phyloP scores from a whole-genome alignment of 345 rosid species.

The Rhodamnia argentea region DNA sequence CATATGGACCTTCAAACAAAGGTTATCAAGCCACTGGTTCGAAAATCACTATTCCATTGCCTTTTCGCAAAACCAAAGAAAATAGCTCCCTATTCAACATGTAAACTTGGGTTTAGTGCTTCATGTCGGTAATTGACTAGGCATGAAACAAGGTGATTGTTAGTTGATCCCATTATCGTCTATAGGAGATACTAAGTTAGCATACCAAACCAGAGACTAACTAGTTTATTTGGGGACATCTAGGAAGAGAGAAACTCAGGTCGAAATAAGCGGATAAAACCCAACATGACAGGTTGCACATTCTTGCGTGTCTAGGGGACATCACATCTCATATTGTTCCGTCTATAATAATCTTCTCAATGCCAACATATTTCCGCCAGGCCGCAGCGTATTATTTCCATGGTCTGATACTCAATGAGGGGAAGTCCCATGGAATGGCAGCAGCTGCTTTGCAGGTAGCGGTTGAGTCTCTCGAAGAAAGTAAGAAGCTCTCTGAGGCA shows the following conservation, averaged over 20 bases:
- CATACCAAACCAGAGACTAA: background rate
- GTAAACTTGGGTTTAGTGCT: background rate
- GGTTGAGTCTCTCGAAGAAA: slow-evolving; percentile 75
- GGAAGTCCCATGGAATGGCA: slow-evolving; percentile 94
- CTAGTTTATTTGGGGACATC: background rate
- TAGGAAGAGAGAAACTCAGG: background rate
- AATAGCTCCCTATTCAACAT: background rate
- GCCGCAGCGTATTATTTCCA: slow-evolving; percentile 99
- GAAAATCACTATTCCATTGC: background rate
- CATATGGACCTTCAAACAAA: background rate
- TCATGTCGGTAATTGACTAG: background rate
- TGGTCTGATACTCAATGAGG: slow-evolving; percentile 94
- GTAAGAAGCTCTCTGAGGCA: slow-evolving; percentile 70
- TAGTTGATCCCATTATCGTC: background rate
- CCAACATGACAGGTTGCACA: background rate
- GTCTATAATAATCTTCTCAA: background rate
- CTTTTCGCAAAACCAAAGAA: background rate
- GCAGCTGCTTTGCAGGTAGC: slow-evolving; percentile 96
- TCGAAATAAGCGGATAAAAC: background rate
- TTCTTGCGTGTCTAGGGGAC: background rate
- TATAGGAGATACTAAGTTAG: background rate
- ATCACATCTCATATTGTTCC: background rate
- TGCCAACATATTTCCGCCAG: slow-evolving; percentile 25
- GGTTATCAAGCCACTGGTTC: background rate
- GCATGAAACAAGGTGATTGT: background rate